phyloP scores from a whole-genome alignment of 2,329 filamentous ascomycete species.

The Malbranchea zuffiana region DNA sequence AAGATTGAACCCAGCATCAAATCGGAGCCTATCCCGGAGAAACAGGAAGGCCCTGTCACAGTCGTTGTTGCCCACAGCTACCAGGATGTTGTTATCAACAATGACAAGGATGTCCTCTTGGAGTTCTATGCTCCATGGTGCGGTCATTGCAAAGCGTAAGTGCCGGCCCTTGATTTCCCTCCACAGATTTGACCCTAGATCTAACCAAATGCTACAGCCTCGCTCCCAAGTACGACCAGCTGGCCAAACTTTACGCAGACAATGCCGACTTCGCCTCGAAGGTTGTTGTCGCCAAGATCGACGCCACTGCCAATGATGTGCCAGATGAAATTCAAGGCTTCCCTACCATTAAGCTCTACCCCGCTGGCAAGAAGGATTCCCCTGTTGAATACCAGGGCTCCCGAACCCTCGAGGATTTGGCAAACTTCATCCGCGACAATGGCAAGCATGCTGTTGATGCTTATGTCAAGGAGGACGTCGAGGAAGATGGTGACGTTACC shows the following conservation, averaged over 20 bases:
- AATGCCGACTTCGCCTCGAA: constrained; percentile 42
- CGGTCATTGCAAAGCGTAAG: constrained; percentile 57
- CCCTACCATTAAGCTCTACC: constrained; percentile 98
- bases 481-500: constrained; percentile 29
- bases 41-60: constrained; percentile 76
- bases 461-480: constrained; percentile 47
- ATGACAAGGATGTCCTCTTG: constrained; percentile 90
- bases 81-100: constrained; percentile 79
- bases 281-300: constrained; percentile 74
- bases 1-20: constrained; percentile 96
- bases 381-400: constrained; percentile 80
- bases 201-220: constrained; percentile 31
- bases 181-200: constrained; percentile 4
- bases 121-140: constrained; percentile 95
- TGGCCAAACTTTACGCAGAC: constrained; percentile 46
- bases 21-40: constrained; percentile 92
- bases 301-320: constrained; percentile 91
- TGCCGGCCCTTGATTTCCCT: constrained; percentile 10
- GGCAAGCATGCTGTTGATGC: constrained; percentile 77
- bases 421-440: constrained; percentile 87
- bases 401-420: constrained; percentile 82
- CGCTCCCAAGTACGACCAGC: constrained; percentile 57
- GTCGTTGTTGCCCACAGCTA: constrained; percentile 91
- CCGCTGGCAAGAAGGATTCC: constrained; percentile 74
- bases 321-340: constrained; percentile 95